Evolutionary conservation across 208 protist genomes (phyloP), one percentile per base, ranked within the genome.

Genomic region (Crithidia thermophila): DNA sequence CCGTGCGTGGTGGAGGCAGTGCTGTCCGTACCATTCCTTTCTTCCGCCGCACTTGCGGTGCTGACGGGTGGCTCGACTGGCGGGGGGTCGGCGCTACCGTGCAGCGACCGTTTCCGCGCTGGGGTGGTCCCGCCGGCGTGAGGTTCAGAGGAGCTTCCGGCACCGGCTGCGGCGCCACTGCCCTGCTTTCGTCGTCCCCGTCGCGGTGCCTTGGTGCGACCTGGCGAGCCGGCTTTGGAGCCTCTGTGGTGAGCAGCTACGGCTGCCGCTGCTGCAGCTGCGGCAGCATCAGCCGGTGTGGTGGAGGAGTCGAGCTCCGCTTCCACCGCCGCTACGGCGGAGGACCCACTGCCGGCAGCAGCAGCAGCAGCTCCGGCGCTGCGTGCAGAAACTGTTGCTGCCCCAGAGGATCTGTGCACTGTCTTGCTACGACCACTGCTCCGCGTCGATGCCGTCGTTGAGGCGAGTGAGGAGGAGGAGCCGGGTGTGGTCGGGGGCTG

Each of bases 401-500:
- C 52, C 42, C 8, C 56, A 23, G 10, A 42, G 25, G 18, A 21
- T 46, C n/a, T 11, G 27, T 9, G 55, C 27, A 18, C 45, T 65
- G 23, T n/a, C n/a, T n/a, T n/a, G n/a, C n/a, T n/a, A n/a, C n/a
- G n/a, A n/a, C n/a, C n/a, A n/a, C n/a, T n/a, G n/a, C n/a, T n/a
- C n/a, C n/a, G n/a, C n/a, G 59, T 14, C 0, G 61, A 57, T 10
- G 60, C 39, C 5, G 30, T 20, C 28, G 31, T 33, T 1, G 36
- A 8, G 23, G 40, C 37, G 14, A 25, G 3, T 7, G 40, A 10
- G 4, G 51, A 42, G 7, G 67, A 43, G 7, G 67, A 40, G 13
- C 67, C 68, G 8, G 51, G 49, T 51, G 56, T 75, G 34, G 68
- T 75, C 33, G 68, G 68, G 42, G 61, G 60, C 21, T 75, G 60